Percentiles rank a stretch among this genome's conserved stretches.
Conservation (phyloP, 164 flowering plant species). For the Annona squamosa region DNA sequence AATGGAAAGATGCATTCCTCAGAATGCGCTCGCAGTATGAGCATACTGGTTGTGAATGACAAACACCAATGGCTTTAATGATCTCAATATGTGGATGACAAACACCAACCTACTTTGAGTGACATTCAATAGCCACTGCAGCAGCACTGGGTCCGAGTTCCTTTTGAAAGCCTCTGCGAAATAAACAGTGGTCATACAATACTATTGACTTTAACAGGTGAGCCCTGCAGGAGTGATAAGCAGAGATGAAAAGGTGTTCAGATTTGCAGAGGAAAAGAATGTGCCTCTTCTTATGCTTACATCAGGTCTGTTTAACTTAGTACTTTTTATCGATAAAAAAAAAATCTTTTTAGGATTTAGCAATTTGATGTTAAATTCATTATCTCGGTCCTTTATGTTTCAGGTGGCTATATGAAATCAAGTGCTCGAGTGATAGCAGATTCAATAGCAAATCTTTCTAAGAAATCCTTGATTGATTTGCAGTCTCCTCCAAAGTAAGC, state of each 20-base stretch:
- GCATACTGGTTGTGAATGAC: too few relatives aligned
- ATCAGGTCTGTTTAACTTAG: conserved; percentile 49
- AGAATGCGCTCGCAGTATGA: too few relatives aligned
- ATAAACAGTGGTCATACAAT: not conserved
- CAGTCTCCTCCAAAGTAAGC: not conserved
- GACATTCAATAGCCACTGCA: not conserved
- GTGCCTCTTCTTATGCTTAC: conserved; percentile 86
- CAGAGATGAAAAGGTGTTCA: conserved; percentile 88
- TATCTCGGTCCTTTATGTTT: conserved; percentile 8
- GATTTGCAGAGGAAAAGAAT: conserved; percentile 63
- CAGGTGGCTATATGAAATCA: conserved; percentile 96
- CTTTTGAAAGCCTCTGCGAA: too few relatives aligned
- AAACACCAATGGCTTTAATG: too few relatives aligned
- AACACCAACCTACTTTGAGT: too few relatives aligned
- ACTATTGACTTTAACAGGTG: conserved; percentile 38
- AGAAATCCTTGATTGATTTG: conserved; percentile 50
- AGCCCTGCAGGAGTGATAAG: conserved; percentile 60
- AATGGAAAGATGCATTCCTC: too few relatives aligned
- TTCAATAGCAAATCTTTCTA: conserved; percentile 64
- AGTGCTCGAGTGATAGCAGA: conserved; percentile 87
- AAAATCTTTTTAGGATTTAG: not conserved
- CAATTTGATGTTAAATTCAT: not conserved
- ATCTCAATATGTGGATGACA: too few relatives aligned
- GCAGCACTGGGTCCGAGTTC: not conserved
- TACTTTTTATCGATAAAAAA: too few relatives aligned